phyloP scores from a whole-genome alignment of 257 asterid species.

The Jaltomata sinuosa region DNA sequence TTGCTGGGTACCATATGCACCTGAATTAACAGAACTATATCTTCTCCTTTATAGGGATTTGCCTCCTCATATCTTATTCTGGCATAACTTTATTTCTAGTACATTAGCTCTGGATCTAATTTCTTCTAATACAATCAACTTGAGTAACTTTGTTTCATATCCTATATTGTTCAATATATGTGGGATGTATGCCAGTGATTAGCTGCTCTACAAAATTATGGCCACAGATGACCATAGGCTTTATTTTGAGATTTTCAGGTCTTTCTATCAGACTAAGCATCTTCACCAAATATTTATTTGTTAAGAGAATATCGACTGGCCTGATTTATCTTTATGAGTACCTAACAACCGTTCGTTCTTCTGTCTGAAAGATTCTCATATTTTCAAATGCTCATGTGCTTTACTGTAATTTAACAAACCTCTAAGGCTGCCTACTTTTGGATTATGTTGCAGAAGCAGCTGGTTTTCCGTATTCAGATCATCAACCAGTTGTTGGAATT shows the following conservation, averaged over 20 bases:
- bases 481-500: conserved; percentile 69
- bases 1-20: background rate
- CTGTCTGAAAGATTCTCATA: background rate
- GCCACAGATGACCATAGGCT: background rate
- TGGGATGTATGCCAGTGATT: background rate
- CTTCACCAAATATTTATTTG: background rate
- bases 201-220: background rate
- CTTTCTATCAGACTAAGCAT: background rate
- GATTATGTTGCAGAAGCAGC: conserved; percentile 43
- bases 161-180: background rate
- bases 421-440: background rate
- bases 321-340: background rate
- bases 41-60: background rate
- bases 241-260: background rate
- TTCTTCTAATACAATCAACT: background rate
- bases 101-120: background rate
- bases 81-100: background rate
- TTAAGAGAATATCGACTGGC: background rate
- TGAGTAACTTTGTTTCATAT: background rate
- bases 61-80: background rate
- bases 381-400: background rate
- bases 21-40: background rate
- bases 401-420: background rate
- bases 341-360: background rate
- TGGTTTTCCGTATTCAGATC: conserved; percentile 38